A percentile compares a stretch with the other conserved stretches of the same genome.
Evolutionary conservation across 2,329 filamentous ascomycete genomes (phyloP).

Genomic region (Claviceps pazoutovae): DNA sequence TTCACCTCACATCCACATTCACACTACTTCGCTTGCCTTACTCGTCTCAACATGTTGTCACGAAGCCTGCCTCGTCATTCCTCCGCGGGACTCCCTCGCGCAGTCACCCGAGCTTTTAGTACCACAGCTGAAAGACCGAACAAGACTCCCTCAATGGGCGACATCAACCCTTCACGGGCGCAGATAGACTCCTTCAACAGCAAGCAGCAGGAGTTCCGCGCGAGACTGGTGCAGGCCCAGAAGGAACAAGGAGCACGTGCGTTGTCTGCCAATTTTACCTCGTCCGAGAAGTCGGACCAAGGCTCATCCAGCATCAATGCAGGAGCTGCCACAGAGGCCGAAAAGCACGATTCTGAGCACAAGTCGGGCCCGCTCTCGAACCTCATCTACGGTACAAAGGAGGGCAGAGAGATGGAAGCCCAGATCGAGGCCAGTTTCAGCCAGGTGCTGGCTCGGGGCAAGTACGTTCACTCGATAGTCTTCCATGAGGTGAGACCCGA

Average conservation of each 20-base stretch:
- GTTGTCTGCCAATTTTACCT: slow-evolving; percentile 29
- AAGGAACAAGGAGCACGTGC: slow-evolving; percentile 79
- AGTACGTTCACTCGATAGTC: slow-evolving; percentile 96
- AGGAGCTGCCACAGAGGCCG: slow-evolving; percentile 37
- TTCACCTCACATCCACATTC: background rate
- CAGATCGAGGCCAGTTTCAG: slow-evolving; percentile 95
- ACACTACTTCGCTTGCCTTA: slow-evolving; percentile 1
- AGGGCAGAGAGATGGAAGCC: slow-evolving; percentile 83
- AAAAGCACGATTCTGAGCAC: slow-evolving; percentile 43
- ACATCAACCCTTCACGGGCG: slow-evolving; percentile 55
- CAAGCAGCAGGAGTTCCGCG: slow-evolving; percentile 77
- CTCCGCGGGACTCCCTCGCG: slow-evolving; percentile 30
- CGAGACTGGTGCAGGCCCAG: slow-evolving; percentile 62
- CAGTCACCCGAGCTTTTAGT: slow-evolving; percentile 41
- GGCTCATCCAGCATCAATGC: slow-evolving; percentile 21
- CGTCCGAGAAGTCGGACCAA: slow-evolving; percentile 26
- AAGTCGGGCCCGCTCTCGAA: slow-evolving; percentile 64
- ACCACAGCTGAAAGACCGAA: slow-evolving; percentile 31
- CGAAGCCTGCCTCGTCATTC: slow-evolving; percentile 25
- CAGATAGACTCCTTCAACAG: slow-evolving; percentile 63
- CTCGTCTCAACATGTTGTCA: slow-evolving; percentile 7
- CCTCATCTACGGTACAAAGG: slow-evolving; percentile 92
- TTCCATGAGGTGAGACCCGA: slow-evolving; percentile 93
- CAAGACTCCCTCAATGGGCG: slow-evolving; percentile 64
- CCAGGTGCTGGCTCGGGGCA: slow-evolving; percentile 84